phyloP scores from a whole-genome alignment of 2,329 filamentous ascomycete genomes.

The Nothopassalora personata region DNA sequence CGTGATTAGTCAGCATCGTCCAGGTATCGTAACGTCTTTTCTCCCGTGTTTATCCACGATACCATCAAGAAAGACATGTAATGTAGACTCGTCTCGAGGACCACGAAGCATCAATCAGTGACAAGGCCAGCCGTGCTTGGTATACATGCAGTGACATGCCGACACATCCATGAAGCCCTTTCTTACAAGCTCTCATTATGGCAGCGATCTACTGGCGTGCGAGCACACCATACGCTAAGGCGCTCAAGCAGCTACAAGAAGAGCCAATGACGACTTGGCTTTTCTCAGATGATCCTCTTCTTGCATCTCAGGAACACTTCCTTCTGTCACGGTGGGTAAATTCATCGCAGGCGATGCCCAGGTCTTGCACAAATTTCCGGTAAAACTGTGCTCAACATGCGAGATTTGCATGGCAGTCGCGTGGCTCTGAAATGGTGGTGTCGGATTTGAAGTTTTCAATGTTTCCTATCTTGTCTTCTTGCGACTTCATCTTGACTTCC shows the following conservation, averaged over 20 bases:
- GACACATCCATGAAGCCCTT: background rate
- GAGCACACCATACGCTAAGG: background rate
- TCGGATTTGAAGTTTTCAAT: background rate
- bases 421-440: background rate
- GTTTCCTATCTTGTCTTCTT: background rate
- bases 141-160: background rate
- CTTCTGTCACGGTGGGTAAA: background rate
- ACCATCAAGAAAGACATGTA: too few species aligned
- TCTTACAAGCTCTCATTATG: background rate
- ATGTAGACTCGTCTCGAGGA: too few species aligned
- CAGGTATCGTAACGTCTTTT: too few species aligned
- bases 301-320: background rate
- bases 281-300: background rate
- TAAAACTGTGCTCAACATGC: background rate
- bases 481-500: background rate
- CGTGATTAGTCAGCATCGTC: too few species aligned
- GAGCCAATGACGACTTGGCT: constrained; percentile 4
- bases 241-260: background rate
- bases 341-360: background rate
- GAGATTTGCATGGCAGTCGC: background rate
- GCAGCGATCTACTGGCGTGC: background rate
- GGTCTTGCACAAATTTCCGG: background rate
- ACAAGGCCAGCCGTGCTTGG: background rate
- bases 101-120: too few species aligned
- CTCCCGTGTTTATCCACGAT: too few species aligned